These are phyloP conservation scores for Yamadazyma phyllophila DNA, from an alignment of 805 yeast species.

Conservation along the genomic window DNA sequence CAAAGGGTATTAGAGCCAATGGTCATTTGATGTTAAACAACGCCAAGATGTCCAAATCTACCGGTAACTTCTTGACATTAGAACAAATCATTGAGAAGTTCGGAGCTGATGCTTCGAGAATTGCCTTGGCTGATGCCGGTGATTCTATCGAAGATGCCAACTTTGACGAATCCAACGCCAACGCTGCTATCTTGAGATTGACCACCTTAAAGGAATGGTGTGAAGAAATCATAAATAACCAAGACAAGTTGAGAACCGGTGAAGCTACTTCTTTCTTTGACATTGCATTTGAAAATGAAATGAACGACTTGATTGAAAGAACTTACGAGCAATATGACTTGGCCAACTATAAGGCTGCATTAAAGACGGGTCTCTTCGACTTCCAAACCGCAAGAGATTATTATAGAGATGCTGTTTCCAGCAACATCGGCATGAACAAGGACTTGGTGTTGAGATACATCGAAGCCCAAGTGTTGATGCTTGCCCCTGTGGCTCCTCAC, in stretches of 20 bases:
- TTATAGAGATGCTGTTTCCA: constrained; percentile 77
- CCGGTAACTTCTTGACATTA: constrained; percentile 95
- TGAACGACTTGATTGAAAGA: constrained; percentile 76
- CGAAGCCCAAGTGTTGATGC: constrained; percentile 77
- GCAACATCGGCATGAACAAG: constrained; percentile 66
- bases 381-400: constrained; percentile 94
- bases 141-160: constrained; percentile 97
- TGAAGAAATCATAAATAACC: constrained; percentile 63
- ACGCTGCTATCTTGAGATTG: constrained; percentile 93
- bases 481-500: constrained; percentile 95
- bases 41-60: constrained; percentile 96
- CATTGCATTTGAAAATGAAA: constrained; percentile 86
- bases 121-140: constrained; percentile 98
- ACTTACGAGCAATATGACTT: constrained; percentile 66
- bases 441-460: constrained; percentile 80
- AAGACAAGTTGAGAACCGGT: constrained; percentile 50
- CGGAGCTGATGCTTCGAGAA: constrained; percentile 97
- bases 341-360: constrained; percentile 83
- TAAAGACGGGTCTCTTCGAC: constrained; percentile 89
- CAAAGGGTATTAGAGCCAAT: constrained; percentile 87
- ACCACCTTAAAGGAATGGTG: constrained; percentile 94
- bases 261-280: constrained; percentile 68
- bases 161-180: constrained; percentile 94
- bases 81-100: constrained; percentile 80
- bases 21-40: constrained; percentile 95